Evolutionary conservation across 768 basidiomycete genomes (phyloP).

Genomic region (Rossbeevera mucosa): DNA sequence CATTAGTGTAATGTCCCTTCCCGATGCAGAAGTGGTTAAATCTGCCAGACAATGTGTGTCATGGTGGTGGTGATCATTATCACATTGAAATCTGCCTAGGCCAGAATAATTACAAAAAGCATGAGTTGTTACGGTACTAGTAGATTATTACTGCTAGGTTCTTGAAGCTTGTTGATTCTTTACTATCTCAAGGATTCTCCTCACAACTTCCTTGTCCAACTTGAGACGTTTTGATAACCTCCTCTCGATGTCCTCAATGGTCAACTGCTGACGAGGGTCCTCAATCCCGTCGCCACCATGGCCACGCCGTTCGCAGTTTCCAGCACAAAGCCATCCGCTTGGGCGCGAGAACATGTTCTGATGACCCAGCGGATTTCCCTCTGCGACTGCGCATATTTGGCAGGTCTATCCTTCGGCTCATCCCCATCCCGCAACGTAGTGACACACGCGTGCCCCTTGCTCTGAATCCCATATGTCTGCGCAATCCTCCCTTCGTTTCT

Average conservation of each 20-base stretch:
- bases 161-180: neutral
- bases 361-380: conserved; percentile 10
- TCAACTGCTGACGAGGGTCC: neutral
- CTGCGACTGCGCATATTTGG: conserved; percentile 14
- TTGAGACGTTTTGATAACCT: neutral
- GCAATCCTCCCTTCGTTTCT: conserved; percentile 9
- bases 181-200: neutral
- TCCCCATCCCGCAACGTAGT: neutral
- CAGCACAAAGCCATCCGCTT: neutral
- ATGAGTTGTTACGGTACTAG: neutral
- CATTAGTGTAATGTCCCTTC: neutral
- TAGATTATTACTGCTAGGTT: neutral
- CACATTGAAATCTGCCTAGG: neutral
- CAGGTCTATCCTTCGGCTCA: neutral
- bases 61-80: no score
- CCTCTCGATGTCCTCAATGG: neutral
- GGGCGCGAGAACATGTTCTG: neutral
- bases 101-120: neutral
- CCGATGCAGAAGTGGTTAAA: no score
- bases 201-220: neutral
- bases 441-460: conserved; percentile 22
- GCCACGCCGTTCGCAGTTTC: neutral
- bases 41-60: no score
- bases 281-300: neutral
- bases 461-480: conserved; percentile 9